A percentile compares a stretch with the other conserved stretches of the same genome.
Evolutionary conservation across 2,329 filamentous ascomycete genomes (phyloP).

Genomic region (Pyrenophora seminiperda): DNA sequence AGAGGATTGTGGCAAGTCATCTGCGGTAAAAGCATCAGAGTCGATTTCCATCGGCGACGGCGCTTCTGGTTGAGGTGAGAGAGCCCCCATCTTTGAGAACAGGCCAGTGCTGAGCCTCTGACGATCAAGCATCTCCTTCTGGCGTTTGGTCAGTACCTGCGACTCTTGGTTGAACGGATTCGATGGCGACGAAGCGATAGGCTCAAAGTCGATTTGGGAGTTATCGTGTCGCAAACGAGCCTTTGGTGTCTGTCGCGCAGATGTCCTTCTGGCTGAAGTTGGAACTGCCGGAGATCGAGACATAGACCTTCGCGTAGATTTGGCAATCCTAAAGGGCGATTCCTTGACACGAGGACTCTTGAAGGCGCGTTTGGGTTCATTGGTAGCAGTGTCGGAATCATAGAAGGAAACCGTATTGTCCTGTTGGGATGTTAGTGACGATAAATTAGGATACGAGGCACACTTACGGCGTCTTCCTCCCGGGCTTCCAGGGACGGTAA

Average conservation of each 20-base stretch:
- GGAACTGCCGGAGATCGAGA: slow-evolving; percentile 36
- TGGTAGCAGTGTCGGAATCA: slow-evolving; percentile 44
- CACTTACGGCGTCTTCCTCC: slow-evolving; percentile 47
- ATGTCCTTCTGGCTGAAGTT: slow-evolving; percentile 24
- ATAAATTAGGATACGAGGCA: slow-evolving; percentile 42
- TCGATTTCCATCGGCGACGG: slow-evolving; percentile 36
- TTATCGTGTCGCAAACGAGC: slow-evolving; percentile 74
- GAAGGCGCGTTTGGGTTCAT: slow-evolving; percentile 18
- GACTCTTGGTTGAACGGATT: slow-evolving; percentile 61
- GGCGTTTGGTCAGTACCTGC: slow-evolving; percentile 77
- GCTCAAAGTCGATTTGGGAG: slow-evolving; percentile 78
- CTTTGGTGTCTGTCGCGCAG: slow-evolving; percentile 48
- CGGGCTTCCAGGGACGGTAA: slow-evolving; percentile 55
- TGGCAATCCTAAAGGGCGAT: slow-evolving; percentile 37
- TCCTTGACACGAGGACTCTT: slow-evolving; percentile 33
- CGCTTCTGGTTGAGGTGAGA: slow-evolving; percentile 21
- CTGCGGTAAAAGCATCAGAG: slow-evolving; percentile 34
- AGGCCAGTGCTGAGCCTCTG: slow-evolving; percentile 68
- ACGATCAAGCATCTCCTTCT: slow-evolving; percentile 76
- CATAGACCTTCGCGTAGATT: slow-evolving; percentile 27
- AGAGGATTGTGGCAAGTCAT: slow-evolving; percentile 32
- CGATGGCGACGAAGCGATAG: slow-evolving; percentile 66
- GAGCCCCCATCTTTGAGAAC: slow-evolving; percentile 65
- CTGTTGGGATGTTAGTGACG: slow-evolving; percentile 39
- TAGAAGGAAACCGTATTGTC: slow-evolving; percentile 41